phyloP scores from a whole-genome alignment of 2,329 filamentous ascomycete genomes.

The Fusarium guadeloupense region DNA sequence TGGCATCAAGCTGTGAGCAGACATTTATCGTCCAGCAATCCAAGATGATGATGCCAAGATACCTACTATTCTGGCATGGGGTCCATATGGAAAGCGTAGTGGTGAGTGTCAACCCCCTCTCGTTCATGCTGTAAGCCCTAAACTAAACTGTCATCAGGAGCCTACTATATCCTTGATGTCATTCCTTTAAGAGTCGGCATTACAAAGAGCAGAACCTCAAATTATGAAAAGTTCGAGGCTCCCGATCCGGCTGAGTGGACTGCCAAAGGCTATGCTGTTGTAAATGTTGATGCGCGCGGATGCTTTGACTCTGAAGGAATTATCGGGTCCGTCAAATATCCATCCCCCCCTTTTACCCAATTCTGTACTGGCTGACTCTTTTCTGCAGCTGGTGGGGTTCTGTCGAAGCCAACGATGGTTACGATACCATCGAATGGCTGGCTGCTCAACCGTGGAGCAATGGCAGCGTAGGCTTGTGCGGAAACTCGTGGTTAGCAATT shows the following conservation, averaged over 20 bases:
- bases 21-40: neutral
- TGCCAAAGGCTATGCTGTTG: slow-evolving; percentile 22
- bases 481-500: slow-evolving; percentile 44
- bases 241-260: slow-evolving; percentile 27
- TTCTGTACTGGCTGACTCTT: neutral
- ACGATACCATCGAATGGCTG: slow-evolving; percentile 39
- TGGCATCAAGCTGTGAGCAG: slow-evolving; percentile 2
- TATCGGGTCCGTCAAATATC: neutral
- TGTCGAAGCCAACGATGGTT: slow-evolving; percentile 36
- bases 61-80: slow-evolving; percentile 1
- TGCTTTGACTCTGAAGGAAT: slow-evolving; percentile 5
- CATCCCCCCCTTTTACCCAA: too few species aligned
- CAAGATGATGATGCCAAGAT: neutral
- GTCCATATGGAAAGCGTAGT: slow-evolving; percentile 13
- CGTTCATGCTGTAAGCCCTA: too few species aligned
- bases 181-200: slow-evolving; percentile 2
- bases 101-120: neutral
- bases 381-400: slow-evolving; percentile 26
- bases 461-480: slow-evolving; percentile 46
- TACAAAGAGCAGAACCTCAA: too few species aligned
- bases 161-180: too few species aligned
- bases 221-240: slow-evolving; percentile 24
- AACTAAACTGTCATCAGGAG: too few species aligned
- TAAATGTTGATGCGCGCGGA: slow-evolving; percentile 11
- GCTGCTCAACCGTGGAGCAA: slow-evolving; percentile 46